Evolutionary conservation across 345 rosid genomes (phyloP).

Genomic region (Gossypium herbaceum): DNA sequence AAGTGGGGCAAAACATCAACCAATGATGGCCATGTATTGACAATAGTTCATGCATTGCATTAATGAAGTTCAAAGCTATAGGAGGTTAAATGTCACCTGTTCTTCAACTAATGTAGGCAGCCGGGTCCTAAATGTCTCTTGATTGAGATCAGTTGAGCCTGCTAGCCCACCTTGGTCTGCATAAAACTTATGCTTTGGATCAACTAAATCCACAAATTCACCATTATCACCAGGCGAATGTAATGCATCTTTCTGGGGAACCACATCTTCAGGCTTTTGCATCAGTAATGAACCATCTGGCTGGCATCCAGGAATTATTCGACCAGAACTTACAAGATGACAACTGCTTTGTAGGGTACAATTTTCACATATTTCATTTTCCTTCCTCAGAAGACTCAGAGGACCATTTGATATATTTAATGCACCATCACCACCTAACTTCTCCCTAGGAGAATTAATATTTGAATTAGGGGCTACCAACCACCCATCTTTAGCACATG

Average conservation of each 20-base stretch:
- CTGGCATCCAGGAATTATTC: constrained; percentile 27
- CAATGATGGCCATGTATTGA: background rate
- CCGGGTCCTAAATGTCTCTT: constrained; percentile 29
- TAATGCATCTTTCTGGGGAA: constrained; percentile 26
- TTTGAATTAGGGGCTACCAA: constrained; percentile 31
- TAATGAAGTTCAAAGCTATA: background rate
- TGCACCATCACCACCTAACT: constrained; percentile 33
- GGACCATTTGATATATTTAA: constrained; percentile 39
- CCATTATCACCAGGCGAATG: constrained; percentile 29
- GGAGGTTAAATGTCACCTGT: constrained; percentile 37
- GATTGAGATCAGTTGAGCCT: constrained; percentile 36
- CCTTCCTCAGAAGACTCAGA: constrained; percentile 21
- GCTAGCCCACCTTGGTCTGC: constrained; percentile 32
- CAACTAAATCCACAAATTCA: constrained; percentile 23
- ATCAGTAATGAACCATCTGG: constrained; percentile 36
- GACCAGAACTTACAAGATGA: constrained; percentile 29
- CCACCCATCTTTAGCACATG: constrained; percentile 27
- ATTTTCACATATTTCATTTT: constrained; percentile 35
- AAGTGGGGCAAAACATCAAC: background rate
- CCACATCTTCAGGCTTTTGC: constrained; percentile 39
- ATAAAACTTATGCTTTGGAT: constrained; percentile 30
- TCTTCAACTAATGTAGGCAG: constrained; percentile 42
- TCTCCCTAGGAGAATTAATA: constrained; percentile 33
- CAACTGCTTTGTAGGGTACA: constrained; percentile 33
- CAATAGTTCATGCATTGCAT: background rate